Evolutionary conservation across 139 green algal species (phyloP), one percentile per base, ranked within the genome.

Genomic region (Picochlorum sp.): DNA sequence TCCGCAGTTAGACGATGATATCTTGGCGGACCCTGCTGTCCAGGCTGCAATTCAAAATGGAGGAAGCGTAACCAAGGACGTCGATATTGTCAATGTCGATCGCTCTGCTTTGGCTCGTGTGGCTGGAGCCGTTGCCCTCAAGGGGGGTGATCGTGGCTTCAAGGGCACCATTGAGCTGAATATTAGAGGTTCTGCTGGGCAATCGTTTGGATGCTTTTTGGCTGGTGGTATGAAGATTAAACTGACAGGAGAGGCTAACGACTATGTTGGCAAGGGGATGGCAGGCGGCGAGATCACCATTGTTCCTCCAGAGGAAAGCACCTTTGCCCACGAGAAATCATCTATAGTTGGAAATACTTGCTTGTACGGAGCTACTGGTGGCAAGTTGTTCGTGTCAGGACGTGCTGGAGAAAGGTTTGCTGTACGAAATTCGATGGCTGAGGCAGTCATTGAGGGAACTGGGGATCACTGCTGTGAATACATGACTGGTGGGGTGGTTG

Each of bases 381-480:
- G 93, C 25, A 65, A 73, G 39, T 65, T 98, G 24, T 98, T 96
- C 68, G 88, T 96, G 14, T 87, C 86, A 59, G 93, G 92, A 35
- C 75, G 82, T 24, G 91, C 84, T 37, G 85, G 85, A 29, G 79
- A 86, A 66, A 67, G 79, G 25, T 86, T 86, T 66, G 76, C 79
- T 4, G 88, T 97, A 63, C 81, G 93, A 64, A 99, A 99, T 76
- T 91, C 77, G 24, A 61, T 89, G 26, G 88, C 89, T 0, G 80
- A 93, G 60, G 78, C 90, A 3, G 93, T 99, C 7, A 85, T 99
- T 39, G 93, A 99, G 76, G 93, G 92, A 56, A 73, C 79, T 6
- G 93, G 93, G 28, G 93, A 99, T 81, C 93, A 99, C 77, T 96
- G 88, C 81, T 97, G 90, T 76, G 93, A 99, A 83, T 97, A 97